These are phyloP conservation scores for Ampelomyces quisqualis DNA, from an alignment of 2,329 filamentous ascomycete species.

Conservation along the genomic window DNA sequence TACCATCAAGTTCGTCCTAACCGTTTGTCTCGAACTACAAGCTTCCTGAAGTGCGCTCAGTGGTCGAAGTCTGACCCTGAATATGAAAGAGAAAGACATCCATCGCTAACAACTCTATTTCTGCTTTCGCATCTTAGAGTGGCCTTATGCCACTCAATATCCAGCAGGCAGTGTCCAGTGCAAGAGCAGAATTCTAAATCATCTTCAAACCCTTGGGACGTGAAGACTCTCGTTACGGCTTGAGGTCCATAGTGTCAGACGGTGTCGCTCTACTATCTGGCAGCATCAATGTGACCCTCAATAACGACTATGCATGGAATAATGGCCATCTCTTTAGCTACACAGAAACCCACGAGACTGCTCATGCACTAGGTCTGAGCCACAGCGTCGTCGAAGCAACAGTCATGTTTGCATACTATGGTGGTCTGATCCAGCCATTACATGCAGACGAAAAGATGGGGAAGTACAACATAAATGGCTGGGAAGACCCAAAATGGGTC, in stretches of 20 bases:
- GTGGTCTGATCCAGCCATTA: slow-evolving; percentile 21
- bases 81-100: neutral
- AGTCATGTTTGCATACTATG: slow-evolving; percentile 34
- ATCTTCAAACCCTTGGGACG: slow-evolving; percentile 23
- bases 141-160: slow-evolving; percentile 24
- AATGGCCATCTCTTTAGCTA: slow-evolving; percentile 32
- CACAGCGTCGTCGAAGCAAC: slow-evolving; percentile 32
- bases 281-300: slow-evolving; percentile 34
- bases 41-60: too few species aligned
- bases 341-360: slow-evolving; percentile 33
- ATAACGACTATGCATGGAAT: slow-evolving; percentile 31
- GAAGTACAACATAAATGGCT: slow-evolving; percentile 32
- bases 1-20: slow-evolving; percentile 21
- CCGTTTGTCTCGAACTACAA: too few species aligned
- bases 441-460: slow-evolving; percentile 33
- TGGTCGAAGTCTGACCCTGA: neutral
- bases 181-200: slow-evolving; percentile 29
- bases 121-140: slow-evolving; percentile 32
- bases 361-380: slow-evolving; percentile 30
- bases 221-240: slow-evolving; percentile 24
- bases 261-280: slow-evolving; percentile 23
- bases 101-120: slow-evolving; percentile 11
- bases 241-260: slow-evolving; percentile 29
- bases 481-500: slow-evolving; percentile 30
- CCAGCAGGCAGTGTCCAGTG: slow-evolving; percentile 12